phyloP scores from a whole-genome alignment of 345 rosid genomes.

The Populus davidiana region DNA sequence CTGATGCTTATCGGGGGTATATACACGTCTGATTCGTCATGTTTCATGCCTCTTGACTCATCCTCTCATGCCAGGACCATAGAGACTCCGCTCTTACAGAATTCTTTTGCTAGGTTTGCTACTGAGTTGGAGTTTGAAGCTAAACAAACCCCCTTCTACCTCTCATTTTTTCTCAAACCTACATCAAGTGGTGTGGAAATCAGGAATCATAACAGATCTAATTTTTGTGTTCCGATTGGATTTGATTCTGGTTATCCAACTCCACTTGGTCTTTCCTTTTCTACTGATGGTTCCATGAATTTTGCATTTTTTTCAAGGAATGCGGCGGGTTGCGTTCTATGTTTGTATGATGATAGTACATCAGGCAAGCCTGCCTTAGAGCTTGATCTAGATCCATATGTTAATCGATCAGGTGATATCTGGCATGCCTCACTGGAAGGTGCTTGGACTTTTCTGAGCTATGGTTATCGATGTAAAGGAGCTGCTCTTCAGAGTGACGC shows the following conservation, averaged over 20 bases:
- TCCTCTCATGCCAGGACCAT: conserved; percentile 35
- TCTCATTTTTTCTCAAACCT: conserved; percentile 68
- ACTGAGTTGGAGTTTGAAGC: conserved; percentile 69
- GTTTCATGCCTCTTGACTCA: conserved; percentile 49
- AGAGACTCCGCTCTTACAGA: conserved; percentile 47
- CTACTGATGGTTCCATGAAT: conserved; percentile 58
- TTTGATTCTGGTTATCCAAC: conserved; percentile 58
- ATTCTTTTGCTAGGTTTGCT: conserved; percentile 37
- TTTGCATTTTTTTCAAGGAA: conserved; percentile 69
- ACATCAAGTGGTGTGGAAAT: conserved; percentile 41
- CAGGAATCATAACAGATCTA: conserved; percentile 51
- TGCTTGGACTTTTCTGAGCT: conserved; percentile 47
- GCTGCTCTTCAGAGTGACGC: conserved; percentile 27
- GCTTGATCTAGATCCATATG: conserved; percentile 87
- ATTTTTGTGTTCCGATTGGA: conserved; percentile 82
- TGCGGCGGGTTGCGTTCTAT: conserved; percentile 53
- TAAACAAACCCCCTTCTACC: conserved; percentile 60
- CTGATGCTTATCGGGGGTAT: conserved; percentile 67
- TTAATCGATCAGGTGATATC: conserved; percentile 76
- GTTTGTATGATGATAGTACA: conserved; percentile 58
- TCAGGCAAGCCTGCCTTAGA: conserved; percentile 65
- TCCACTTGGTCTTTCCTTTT: conserved; percentile 79
- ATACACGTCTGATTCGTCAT: conserved; percentile 59
- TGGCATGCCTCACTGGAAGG: conserved; percentile 77
- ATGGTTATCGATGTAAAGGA: conserved; percentile 62